Base-by-base conservation (phyloP, 768 basidiomycete species). In the Panellus pusillus region DNA sequence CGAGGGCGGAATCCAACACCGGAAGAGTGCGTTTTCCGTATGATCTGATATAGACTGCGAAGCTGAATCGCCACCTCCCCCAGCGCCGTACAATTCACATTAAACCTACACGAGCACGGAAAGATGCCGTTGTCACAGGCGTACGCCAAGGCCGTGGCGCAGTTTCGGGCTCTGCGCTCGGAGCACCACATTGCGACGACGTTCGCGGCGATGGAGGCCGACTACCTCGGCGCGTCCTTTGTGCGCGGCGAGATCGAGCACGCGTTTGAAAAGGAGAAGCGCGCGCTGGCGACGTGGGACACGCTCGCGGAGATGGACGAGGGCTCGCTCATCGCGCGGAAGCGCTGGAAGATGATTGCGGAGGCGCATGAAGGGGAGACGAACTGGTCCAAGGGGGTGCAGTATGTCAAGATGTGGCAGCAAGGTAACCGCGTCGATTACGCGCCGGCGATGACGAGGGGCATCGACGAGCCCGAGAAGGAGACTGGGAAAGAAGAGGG, bases 121-220 rank as follows among this genome's bases (percentile, higher is more conserved):
- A 54, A 67, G 7, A 50, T 83, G 29, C 76, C 91, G 0, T 74
- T 97, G 27, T 83, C 89, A 4, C 71, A 84, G 42, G 96, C 97
- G 12, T 99, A 99, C 68, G 77, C 79, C 2, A 72, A 76, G 11
- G 87, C 92, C 27, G 78, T 94, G 9, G 78, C 84, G 6, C 92
- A 98, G 69, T 99, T 94, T 72, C 89, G 91, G 42, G 76, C 91
- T 14, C 79, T 99, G 37, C 86, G 94, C 36, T 86, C 93, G 32
- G 88, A 91, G 69, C 86, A 89, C 63, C 82, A 93, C 62, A 79
- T 93, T 44, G 80, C 91, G 2, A 84, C 83, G 36, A 74, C 78
- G 3, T 82, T 91, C 47, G 95, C 96, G 17, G 80, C 78, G 15
- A 73, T 85, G 63, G 93, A 98, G 71, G 93, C 94, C 13, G 78